Evolutionary conservation across 2,329 filamentous ascomycete genomes (phyloP).

Genomic region (Teratosphaeria gauchensis): DNA sequence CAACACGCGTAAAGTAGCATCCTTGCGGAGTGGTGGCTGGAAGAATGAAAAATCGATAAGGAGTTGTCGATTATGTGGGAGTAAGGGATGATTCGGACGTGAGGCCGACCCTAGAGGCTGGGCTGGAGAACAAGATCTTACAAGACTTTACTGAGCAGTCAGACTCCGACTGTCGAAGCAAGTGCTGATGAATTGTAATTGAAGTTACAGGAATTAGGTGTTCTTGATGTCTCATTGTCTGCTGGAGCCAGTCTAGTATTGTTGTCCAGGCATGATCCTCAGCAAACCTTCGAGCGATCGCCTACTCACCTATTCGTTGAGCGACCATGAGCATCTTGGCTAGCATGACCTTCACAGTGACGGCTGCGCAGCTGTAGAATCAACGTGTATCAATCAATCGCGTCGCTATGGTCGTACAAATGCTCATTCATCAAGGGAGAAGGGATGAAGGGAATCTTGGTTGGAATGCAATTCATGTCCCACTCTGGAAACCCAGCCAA

Average conservation of each 20-base stretch:
- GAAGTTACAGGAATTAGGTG: background rate
- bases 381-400: background rate
- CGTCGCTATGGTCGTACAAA: background rate
- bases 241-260: background rate
- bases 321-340: background rate
- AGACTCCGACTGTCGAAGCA: background rate
- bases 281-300: background rate
- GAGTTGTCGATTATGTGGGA: slow-evolving; percentile 11
- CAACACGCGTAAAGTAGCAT: slow-evolving; percentile 13
- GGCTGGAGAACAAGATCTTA: background rate
- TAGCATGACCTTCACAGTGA: background rate
- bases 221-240: background rate
- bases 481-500: background rate
- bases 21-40: slow-evolving; percentile 16
- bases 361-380: background rate
- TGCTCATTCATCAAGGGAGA: background rate
- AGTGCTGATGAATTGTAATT: background rate
- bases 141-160: background rate
- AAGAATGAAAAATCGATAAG: slow-evolving; percentile 13
- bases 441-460: background rate
- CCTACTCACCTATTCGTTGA: background rate
- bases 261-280: background rate
- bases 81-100: slow-evolving; percentile 10
- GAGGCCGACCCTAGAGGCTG: background rate
- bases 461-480: background rate